Base-by-base conservation (phyloP, 2,329 filamentous ascomycete species). In the Sporothrix curviconia region DNA sequence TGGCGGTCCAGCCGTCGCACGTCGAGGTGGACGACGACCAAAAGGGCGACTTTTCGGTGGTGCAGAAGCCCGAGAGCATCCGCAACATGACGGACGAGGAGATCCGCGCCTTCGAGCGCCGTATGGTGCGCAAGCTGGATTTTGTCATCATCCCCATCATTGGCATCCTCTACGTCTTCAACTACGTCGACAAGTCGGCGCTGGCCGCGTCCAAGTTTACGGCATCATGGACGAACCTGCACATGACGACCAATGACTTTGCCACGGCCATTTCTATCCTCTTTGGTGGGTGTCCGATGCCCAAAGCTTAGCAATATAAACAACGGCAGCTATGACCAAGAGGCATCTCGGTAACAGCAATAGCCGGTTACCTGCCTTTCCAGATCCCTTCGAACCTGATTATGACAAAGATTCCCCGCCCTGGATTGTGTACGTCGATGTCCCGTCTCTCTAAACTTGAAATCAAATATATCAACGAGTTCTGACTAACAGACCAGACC, bases 351-450 rank as follows among this genome's bases (percentile, higher is more conserved):
- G n/a, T n/a, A n/a, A n/a, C n/a, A n/a, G n/a, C n/a, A n/a, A n/a
- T n/a, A n/a, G n/a, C n/a, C n/a, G n/a, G 78, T 3, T 86, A 86
- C 65, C 84, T 86, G 56, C 55, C 84, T 25, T 82, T 83, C 63
- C 78, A 84, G 65, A 82, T 86, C 34, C 82, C 83, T 0, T 76
- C 73, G 55, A 86, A 82, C 62, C 77, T 85, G 43, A 7, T 59
- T n/a, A 59, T 61, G 36, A 61, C 54, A 54, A 57, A 57, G 30
- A 49, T 61, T n/a, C 15, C 56, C 11, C 59, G 57, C n/a, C 59
- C 61, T 15, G 58, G 56, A 19, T 17, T 46, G 25, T 62, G 60
- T 42, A 57, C n/a, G n/a, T n/a, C n/a, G n/a, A n/a, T n/a, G n/a
- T n/a, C n/a, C n/a, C n/a, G n/a, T n/a, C n/a, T n/a, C n/a, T n/a